Evolutionary conservation across 1,284 basidiomycete species (phyloP), one percentile per base, ranked within the genome.

Genomic region (Ganoderma boninense): DNA sequence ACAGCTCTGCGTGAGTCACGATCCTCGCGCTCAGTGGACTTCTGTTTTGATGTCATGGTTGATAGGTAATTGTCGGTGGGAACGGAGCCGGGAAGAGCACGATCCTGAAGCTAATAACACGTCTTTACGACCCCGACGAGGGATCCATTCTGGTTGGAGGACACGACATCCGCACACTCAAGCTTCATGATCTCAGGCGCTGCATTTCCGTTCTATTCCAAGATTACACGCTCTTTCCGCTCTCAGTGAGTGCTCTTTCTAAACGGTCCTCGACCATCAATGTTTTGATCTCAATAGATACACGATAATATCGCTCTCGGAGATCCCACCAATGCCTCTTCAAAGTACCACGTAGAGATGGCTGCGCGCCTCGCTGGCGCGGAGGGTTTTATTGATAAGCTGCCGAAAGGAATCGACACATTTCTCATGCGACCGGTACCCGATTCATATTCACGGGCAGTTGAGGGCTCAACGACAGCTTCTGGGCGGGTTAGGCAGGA

Each of bases 61-160:
- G n/a, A n/a, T n/a, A 93, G 92, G 86, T 95, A 62, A 91, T 95
- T 64, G 91, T 95, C 2, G 93, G 93, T 5, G 83, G 84, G 20
- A 95, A 95, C 73, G 93, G 93, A 7, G 91, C 90, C 0, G 92
- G 92, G 0, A 95, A 95, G 80, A 92, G 90, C 75, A 95, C 92
- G 0, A 87, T 94, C 40, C 81, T 95, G 49, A 94, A 94, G 76
- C 83, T 95, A 52, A 59, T 62, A 8, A 65, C 65, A 3, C 88
- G 93, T 32, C 79, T 95, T 52, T 92, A 94, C 74, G 92, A 95
- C 72, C 85, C 89, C 0, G 83, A 82, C 1, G 89, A 91, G 67
- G 93, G 93, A n/a, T 79, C 84, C 60, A 93, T 95, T 62, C 79
- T 93, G 23, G 80, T 95, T 40, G 87, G 92, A 71, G 89, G 85